A percentile compares a stretch with the other conserved stretches of the same genome.
phyloP scores from a whole-genome alignment of 2,329 filamentous ascomycete species.

The Scolecobasidium constrictum region DNA sequence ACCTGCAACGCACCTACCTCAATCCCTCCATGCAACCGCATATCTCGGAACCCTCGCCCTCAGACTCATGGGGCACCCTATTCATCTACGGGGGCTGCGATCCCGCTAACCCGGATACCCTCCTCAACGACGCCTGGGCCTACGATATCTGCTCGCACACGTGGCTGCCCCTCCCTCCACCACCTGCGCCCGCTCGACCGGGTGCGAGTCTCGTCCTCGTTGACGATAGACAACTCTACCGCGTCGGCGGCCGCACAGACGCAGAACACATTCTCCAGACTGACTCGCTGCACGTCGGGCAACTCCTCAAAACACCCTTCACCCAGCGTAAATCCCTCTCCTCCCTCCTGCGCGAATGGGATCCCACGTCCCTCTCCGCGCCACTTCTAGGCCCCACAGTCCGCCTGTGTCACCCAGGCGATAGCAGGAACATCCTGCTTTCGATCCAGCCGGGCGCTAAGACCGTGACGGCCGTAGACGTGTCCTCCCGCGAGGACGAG shows the following conservation, averaged over 20 bases:
- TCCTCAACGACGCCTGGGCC: conserved; percentile 37
- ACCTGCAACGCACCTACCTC: conserved; percentile 9
- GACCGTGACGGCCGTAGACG: conserved; percentile 4
- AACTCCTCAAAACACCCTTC: conserved; percentile 20
- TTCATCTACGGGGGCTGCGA: conserved; percentile 37
- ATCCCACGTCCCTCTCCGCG: conserved; percentile 7
- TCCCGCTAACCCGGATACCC: background rate
- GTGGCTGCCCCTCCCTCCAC: conserved; percentile 40
- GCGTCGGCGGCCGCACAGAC: conserved; percentile 26
- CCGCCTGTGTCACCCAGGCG: background rate
- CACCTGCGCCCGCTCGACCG: conserved; percentile 25
- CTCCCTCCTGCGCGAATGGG: conserved; percentile 24
- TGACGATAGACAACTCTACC: conserved; percentile 33
- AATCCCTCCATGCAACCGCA: conserved; percentile 20
- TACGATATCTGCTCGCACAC: conserved; percentile 38
- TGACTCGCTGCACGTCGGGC: conserved; percentile 22
- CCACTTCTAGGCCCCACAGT: background rate
- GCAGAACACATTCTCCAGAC: conserved; percentile 16
- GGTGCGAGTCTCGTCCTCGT: conserved; percentile 34
- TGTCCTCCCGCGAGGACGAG: background rate
- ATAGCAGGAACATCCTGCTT: background rate
- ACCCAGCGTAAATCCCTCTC: conserved; percentile 1
- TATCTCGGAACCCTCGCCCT: conserved; percentile 27
- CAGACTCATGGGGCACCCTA: conserved; percentile 37
- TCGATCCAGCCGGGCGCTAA: conserved; percentile 1